These are phyloP conservation scores for Hypoxylon perforatum DNA, from an alignment of 495 filamentous ascomycete species.

Conservation along the genomic window DNA sequence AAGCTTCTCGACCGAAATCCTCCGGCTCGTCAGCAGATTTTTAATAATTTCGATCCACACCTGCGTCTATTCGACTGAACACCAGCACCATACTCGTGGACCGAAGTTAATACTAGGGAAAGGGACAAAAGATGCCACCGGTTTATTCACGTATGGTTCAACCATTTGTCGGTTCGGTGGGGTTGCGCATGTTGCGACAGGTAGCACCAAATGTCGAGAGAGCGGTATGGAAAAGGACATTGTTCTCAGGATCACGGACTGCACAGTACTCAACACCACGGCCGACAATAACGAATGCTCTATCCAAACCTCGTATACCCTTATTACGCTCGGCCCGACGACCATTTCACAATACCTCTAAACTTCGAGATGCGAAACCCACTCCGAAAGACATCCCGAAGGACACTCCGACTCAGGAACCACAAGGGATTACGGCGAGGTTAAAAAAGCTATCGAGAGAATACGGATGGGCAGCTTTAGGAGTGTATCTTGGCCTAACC, in stretches of 20 bases:
- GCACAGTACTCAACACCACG: constrained; percentile 5
- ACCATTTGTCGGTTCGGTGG: constrained; percentile 24
- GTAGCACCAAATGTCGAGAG: constrained; percentile 32
- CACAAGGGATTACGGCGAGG: constrained; percentile 71
- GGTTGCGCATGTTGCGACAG: constrained; percentile 27
- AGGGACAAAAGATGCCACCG: constrained; percentile 31
- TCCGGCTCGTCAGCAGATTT: constrained; percentile 19
- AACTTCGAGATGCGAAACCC: constrained; percentile 41
- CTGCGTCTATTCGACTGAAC: not conserved
- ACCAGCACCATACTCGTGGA: not conserved
- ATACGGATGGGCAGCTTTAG: constrained; percentile 94
- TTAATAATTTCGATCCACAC: not conserved
- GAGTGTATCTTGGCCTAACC: constrained; percentile 85
- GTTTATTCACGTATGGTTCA: constrained; percentile 34
- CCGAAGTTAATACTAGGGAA: not conserved
- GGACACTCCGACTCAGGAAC: constrained; percentile 43
- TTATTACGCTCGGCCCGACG: constrained; percentile 38
- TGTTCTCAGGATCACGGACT: constrained; percentile 27
- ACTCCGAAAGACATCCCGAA: constrained; percentile 34
- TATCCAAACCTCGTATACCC: constrained; percentile 15
- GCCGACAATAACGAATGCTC: constrained; percentile 7
- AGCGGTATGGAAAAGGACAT: constrained; percentile 31
- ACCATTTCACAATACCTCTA: constrained; percentile 43
- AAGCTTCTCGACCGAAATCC: constrained; percentile 35
- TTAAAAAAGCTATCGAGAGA: constrained; percentile 87